These are phyloP conservation scores for Stereocaulon alpinum DNA, from an alignment of 495 filamentous ascomycete genomes.

Conservation along the genomic window DNA sequence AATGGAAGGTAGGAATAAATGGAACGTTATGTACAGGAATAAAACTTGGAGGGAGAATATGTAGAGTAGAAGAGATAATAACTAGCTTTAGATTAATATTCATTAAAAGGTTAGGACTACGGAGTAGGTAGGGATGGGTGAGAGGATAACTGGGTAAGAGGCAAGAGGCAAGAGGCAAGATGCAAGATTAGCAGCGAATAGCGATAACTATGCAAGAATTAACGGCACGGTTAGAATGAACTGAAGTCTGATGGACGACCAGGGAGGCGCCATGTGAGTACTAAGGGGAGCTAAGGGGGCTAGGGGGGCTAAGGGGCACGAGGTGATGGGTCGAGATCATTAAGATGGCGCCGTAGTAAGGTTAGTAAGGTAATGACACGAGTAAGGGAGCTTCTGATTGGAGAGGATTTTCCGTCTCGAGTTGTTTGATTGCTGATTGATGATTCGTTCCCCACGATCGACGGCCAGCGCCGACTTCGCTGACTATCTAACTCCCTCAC, in stretches of 20 bases:
- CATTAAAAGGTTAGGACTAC: neutral
- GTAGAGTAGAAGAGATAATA: neutral
- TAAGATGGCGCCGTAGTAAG: too few relatives aligned
- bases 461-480: neutral
- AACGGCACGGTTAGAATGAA: neutral
- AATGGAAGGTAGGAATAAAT: too few relatives aligned
- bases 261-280: too few relatives aligned
- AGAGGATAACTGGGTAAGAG: neutral
- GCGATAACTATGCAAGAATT: neutral
- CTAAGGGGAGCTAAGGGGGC: too few relatives aligned
- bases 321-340: too few relatives aligned
- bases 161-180: neutral
- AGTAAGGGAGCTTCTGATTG: neutral
- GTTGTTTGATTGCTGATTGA: neutral
- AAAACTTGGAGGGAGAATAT: neutral
- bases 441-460: neutral
- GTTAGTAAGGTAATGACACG: neutral
- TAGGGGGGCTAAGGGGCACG: too few relatives aligned
- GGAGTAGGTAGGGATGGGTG: neutral
- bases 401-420: neutral
- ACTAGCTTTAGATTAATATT: neutral
- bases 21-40: neutral
- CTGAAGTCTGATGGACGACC: too few relatives aligned
- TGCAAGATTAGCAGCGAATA: conserved; percentile 1
- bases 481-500: neutral